Evolutionary conservation across 768 basidiomycete species (phyloP).

Genomic region (Collybiopsis luxurians): DNA sequence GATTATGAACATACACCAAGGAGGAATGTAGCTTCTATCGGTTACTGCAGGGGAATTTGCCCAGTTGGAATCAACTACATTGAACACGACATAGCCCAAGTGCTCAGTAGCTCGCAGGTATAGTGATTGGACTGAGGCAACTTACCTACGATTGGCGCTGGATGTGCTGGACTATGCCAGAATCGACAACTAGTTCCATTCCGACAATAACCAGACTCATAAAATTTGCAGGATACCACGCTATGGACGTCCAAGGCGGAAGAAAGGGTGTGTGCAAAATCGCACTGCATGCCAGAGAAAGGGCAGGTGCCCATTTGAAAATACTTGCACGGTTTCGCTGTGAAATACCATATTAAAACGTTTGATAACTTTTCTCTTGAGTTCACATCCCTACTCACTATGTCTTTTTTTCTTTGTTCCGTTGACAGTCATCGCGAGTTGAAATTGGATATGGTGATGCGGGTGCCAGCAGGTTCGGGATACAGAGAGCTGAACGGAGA

Average conservation of each 20-base stretch:
- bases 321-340: slow-evolving; percentile 51
- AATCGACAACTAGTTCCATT: slow-evolving; percentile 37
- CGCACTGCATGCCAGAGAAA: slow-evolving; percentile 42
- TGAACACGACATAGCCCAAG: too few relatives aligned
- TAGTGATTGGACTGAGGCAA: background rate
- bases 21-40: background rate
- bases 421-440: background rate
- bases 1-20: background rate
- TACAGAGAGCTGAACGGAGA: too few relatives aligned
- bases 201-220: slow-evolving; percentile 31
- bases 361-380: background rate
- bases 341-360: background rate
- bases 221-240: slow-evolving; percentile 31
- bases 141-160: background rate
- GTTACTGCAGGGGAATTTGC: background rate
- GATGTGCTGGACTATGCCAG: slow-evolving; percentile 24
- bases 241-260: slow-evolving; percentile 18
- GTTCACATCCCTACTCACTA: slow-evolving; percentile 2
- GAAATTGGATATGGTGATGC: too few relatives aligned
- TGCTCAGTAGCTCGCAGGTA: background rate
- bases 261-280: slow-evolving; percentile 41
- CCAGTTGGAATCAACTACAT: background rate
- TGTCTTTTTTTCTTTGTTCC: background rate
- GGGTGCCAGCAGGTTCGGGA: too few relatives aligned
- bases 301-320: slow-evolving; percentile 42